These are phyloP conservation scores for Diplogelasinospora grovesii DNA, from an alignment of 495 filamentous ascomycete genomes.

Conservation along the genomic window DNA sequence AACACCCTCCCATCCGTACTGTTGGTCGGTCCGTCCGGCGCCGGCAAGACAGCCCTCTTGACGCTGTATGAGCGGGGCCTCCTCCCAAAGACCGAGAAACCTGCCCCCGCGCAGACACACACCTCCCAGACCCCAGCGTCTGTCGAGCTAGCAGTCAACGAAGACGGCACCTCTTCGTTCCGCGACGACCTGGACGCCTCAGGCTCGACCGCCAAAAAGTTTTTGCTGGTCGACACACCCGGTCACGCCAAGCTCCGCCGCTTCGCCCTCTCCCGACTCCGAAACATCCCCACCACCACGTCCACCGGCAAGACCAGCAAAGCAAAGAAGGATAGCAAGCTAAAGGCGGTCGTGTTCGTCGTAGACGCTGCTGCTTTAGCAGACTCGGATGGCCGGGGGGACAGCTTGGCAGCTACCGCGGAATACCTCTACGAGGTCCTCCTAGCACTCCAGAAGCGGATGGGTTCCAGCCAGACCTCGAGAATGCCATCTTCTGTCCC, in stretches of 20 bases:
- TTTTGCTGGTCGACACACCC: constrained; percentile 80
- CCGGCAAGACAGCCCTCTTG: constrained; percentile 83
- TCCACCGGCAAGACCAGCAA: constrained; percentile 53
- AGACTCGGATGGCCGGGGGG: constrained; percentile 40
- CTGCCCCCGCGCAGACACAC: constrained; percentile 50
- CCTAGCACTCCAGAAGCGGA: constrained; percentile 69
- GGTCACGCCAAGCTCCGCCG: constrained; percentile 89
- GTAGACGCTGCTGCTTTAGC: constrained; percentile 73
- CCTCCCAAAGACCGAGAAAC: constrained; percentile 14
- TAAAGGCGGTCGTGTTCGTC: constrained; percentile 78
- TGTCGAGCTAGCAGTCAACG: constrained; percentile 66
- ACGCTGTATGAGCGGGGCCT: constrained; percentile 54
- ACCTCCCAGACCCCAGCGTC: constrained; percentile 72
- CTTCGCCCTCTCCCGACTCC: constrained; percentile 41
- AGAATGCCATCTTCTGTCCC: constrained; percentile 58
- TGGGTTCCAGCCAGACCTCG: constrained; percentile 45
- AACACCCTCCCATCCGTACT: constrained; percentile 73
- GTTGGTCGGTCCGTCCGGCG: constrained; percentile 73
- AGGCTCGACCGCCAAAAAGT: constrained; percentile 55
- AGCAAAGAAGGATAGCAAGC: constrained; percentile 38
- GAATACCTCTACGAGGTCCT: constrained; percentile 80
- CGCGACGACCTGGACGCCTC: constrained; percentile 46
- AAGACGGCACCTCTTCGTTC: constrained; percentile 47
- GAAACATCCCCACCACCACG: too few species aligned
- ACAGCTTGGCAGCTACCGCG: constrained; percentile 30